Evolutionary conservation across 2,329 filamentous ascomycete species (phyloP).

Genomic region (Aspergillus pseudoviridinutans): DNA sequence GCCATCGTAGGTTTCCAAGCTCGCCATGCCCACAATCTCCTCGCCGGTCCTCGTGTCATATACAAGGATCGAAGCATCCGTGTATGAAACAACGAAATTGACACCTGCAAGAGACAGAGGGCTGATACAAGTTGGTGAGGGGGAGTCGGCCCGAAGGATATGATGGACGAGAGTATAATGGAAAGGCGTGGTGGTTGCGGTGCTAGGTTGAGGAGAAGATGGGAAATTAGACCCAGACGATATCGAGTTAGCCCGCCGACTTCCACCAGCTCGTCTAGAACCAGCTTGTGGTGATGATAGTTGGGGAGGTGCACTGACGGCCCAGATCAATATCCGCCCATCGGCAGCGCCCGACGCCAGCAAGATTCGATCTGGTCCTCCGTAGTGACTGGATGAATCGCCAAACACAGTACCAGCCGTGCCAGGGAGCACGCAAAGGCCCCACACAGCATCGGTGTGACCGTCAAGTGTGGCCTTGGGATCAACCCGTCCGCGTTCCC

Average conservation of each 20-base stretch:
- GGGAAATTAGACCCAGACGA: slow-evolving; percentile 91
- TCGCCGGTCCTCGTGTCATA: slow-evolving; percentile 92
- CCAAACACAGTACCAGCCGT: slow-evolving; percentile 79
- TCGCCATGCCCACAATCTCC: slow-evolving; percentile 88
- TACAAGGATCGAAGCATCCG: slow-evolving; percentile 83
- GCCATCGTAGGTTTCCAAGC: slow-evolving; percentile 87
- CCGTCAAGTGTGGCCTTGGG: slow-evolving; percentile 92
- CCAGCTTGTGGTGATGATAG: slow-evolving; percentile 74
- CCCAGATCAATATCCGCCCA: slow-evolving; percentile 89
- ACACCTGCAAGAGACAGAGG: slow-evolving; percentile 78
- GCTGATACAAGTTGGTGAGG: slow-evolving; percentile 87
- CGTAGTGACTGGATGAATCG: slow-evolving; percentile 64
- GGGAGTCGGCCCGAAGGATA: slow-evolving; percentile 66
- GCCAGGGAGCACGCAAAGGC: slow-evolving; percentile 83
- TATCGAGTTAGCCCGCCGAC: slow-evolving; percentile 84
- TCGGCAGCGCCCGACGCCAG: slow-evolving; percentile 91
- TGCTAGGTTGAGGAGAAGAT: slow-evolving; percentile 81
- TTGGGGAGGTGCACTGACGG: slow-evolving; percentile 85
- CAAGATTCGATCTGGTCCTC: slow-evolving; percentile 77
- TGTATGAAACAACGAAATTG: slow-evolving; percentile 88
- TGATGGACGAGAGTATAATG: slow-evolving; percentile 83
- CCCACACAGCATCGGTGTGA: slow-evolving; percentile 94
- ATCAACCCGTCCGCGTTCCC: slow-evolving; percentile 91
- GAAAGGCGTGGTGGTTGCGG: slow-evolving; percentile 81
- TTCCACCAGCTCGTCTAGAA: slow-evolving; percentile 67